Evolutionary conservation across 2,329 filamentous ascomycete species (phyloP), one percentile per base, ranked within the genome.

Genomic region (Fusarium beomiforme): DNA sequence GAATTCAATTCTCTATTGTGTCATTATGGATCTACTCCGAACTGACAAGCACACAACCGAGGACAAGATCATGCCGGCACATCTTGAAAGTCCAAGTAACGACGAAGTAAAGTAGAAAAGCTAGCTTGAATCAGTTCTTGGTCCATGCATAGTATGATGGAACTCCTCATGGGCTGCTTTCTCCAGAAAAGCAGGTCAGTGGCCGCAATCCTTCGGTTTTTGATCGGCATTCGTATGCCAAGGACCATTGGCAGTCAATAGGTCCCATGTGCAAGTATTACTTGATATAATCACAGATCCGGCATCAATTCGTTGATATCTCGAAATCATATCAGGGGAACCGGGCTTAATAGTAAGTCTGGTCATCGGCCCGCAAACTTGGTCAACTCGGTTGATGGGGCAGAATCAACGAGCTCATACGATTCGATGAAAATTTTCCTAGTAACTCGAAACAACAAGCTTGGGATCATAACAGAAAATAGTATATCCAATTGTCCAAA

Each of bases 331-430:
- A 51, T 36, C 46, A 61, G 41, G n/a, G 19, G 33, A 31, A 36
- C 44, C 46, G 21, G 60, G n/a, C 58, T 43, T 43, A 14, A 46
- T 51, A 47, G 24, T 59, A 54, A 23, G 23, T 59, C 42, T 58
- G 12, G 41, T 46, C 14, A 51, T 67, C 63, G 70, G 31, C 43
- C 56, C 53, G 59, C 34, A 26, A 58, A 47, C 49, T 23, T 62
- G 4, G 17, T 47, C 37, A 58, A 54, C 44, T 66, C 42, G 46
- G 9, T 46, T 24, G 33, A 60, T 65, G 37, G 59, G 44, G 24
- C n/a, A 60, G 57, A 24, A 21, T 36, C 47, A 50, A 39, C 24
- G 41, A 62, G 46, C 59, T 75, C 73, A 56, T 72, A 75, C 68
- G 71, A 75, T 54, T 23, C n/a, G 23, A 29, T 26, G 23, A 11